phyloP scores from a whole-genome alignment of 2,329 filamentous ascomycete species.

The Exophiala spinifera region DNA sequence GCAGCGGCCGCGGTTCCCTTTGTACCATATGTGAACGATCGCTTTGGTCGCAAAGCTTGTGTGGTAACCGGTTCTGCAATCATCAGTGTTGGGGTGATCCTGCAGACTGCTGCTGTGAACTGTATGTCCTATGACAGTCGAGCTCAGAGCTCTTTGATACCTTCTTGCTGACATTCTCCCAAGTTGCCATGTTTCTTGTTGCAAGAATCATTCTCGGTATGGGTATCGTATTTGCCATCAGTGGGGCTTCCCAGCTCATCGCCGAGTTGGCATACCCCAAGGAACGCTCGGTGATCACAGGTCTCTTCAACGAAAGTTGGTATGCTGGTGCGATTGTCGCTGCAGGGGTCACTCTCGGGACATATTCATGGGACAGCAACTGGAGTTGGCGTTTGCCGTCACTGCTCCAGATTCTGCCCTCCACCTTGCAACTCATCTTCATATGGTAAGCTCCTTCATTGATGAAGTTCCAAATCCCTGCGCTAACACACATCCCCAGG shows the following conservation, averaged over 20 bases:
- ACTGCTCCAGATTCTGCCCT: conserved; percentile 62
- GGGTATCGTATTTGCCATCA: conserved; percentile 17
- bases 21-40: conserved; percentile 48
- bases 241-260: conserved; percentile 35
- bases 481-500: conserved; percentile 1
- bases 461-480: no score
- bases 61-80: conserved; percentile 49
- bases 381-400: conserved; percentile 62
- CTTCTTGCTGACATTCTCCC: not conserved
- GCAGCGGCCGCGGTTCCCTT: conserved; percentile 47
- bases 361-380: conserved; percentile 44
- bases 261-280: conserved; percentile 49
- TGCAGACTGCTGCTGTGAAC: conserved; percentile 33
- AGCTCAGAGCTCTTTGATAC: no score
- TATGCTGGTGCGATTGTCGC: conserved; percentile 52
- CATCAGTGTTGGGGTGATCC: conserved; percentile 45
- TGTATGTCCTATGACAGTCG: conserved; percentile 9
- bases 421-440: conserved; percentile 52
- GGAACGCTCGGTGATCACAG: conserved; percentile 47
- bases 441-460: conserved; percentile 45
- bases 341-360: conserved; percentile 47
- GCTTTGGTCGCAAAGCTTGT: conserved; percentile 45
- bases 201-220: conserved; percentile 20
- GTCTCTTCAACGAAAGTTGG: conserved; percentile 55
- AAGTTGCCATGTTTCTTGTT: conserved; percentile 18